Evolutionary conservation across 257 asterid species (phyloP).

Genomic region (Vinca minor): DNA sequence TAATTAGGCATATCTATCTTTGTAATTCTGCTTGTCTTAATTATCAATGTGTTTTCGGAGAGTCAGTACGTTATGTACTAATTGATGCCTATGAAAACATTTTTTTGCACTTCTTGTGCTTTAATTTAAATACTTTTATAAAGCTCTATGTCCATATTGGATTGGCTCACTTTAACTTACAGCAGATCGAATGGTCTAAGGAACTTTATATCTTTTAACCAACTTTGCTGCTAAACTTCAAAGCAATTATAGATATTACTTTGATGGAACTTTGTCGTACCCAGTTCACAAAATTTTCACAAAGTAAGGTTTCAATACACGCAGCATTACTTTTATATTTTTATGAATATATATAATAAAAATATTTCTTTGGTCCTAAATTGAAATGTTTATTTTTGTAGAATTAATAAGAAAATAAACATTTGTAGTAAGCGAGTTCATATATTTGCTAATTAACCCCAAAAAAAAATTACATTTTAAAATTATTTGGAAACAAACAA

Average conservation of each 20-base stretch:
- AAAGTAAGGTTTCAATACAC: no score
- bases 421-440: no score
- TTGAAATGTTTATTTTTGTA: no score
- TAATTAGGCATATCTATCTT: constrained; percentile 21
- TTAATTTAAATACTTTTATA: background rate
- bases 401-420: no score
- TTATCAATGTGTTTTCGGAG: constrained; percentile 25
- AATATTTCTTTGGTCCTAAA: no score
- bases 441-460: no score
- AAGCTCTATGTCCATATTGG: background rate
- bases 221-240: constrained; percentile 7
- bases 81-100: background rate
- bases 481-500: no score
- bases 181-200: constrained; percentile 16
- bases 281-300: no score
- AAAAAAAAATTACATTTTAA: no score
- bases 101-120: background rate
- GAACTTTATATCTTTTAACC: constrained; percentile 1
- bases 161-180: background rate
- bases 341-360: no score
- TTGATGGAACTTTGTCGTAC: no score
- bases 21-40: constrained; percentile 35
- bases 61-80: background rate
- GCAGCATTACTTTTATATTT: no score
- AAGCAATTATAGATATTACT: constrained; percentile 9